Evolutionary conservation across 2,329 filamentous ascomycete species (phyloP).

Genomic region (Magnaporthiopsis rhizophila): DNA sequence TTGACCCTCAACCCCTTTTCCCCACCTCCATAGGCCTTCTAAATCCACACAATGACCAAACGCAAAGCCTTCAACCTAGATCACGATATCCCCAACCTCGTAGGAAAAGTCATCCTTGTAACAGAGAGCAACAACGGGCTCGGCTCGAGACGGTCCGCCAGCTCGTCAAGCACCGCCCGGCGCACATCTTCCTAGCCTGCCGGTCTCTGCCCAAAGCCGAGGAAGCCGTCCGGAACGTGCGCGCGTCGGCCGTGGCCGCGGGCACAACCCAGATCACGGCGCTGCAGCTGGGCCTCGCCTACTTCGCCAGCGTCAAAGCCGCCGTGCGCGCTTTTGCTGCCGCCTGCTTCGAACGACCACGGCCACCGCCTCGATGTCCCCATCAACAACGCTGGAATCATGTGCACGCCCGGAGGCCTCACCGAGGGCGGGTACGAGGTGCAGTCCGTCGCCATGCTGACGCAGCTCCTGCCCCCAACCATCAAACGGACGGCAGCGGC

Average conservation of each 20-base stretch:
- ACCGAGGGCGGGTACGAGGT: conserved; percentile 37
- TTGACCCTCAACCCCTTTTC: not conserved
- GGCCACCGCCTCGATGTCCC: conserved; percentile 32
- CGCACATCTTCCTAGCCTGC: conserved; percentile 23
- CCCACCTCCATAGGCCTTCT: not conserved
- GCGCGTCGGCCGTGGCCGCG: conserved; percentile 9
- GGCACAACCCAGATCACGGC: conserved; percentile 22
- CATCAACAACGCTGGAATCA: conserved; percentile 38
- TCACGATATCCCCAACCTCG: conserved; percentile 29
- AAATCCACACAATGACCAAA: not conserved
- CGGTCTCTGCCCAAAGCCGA: conserved; percentile 29
- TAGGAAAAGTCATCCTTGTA: conserved; percentile 35
- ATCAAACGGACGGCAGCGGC: conserved; percentile 15
- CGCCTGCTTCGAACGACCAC: conserved; percentile 8
- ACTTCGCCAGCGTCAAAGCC: conserved; percentile 31
- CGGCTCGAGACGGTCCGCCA: conserved; percentile 34
- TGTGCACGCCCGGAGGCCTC: conserved; percentile 25
- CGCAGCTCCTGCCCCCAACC: conserved; percentile 24
- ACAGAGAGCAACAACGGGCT: conserved; percentile 42
- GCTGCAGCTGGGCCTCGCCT: conserved; percentile 36
- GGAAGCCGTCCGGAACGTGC: conserved; percentile 29
- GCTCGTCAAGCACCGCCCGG: conserved; percentile 29
- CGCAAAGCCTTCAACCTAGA: conserved; percentile 20
- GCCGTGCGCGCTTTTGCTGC: conserved; percentile 29
- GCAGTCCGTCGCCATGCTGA: conserved; percentile 35